These are phyloP conservation scores for Agastache rugosa DNA, from an alignment of 257 asterid genomes.

Conservation along the genomic window DNA sequence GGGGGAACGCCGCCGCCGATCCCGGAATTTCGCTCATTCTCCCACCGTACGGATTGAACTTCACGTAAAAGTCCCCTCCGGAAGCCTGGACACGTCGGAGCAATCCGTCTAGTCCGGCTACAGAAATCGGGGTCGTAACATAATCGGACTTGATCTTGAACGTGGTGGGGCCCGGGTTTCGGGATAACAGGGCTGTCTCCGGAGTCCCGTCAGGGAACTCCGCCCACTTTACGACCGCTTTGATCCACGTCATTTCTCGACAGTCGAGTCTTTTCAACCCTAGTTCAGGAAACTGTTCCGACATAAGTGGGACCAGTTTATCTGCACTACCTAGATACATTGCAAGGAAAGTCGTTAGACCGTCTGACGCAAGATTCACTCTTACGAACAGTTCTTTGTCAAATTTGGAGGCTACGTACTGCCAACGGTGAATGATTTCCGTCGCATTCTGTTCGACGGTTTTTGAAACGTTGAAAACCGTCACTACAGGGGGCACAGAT, in stretches of 20 bases:
- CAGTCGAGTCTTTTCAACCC: constrained; percentile 42
- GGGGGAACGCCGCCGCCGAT: constrained; percentile 40
- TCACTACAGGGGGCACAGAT: constrained; percentile 33
- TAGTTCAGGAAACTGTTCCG: constrained; percentile 37
- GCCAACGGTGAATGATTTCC: constrained; percentile 39
- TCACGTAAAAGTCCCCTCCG: neutral
- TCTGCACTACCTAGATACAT: constrained; percentile 34
- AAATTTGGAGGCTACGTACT: constrained; percentile 14
- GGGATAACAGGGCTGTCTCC: constrained; percentile 12
- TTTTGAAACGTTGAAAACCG: constrained; percentile 26
- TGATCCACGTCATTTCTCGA: constrained; percentile 43
- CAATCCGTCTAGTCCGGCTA: neutral
- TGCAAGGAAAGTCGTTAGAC: constrained; percentile 28
- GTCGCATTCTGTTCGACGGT: constrained; percentile 37
- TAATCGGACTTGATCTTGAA: constrained; percentile 48
- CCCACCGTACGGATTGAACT: constrained; percentile 50
- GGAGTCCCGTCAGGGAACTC: neutral
- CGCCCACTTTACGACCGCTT: constrained; percentile 31
- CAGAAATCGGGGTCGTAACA: constrained; percentile 39
- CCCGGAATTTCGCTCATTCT: constrained; percentile 42
- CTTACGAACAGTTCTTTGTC: constrained; percentile 31
- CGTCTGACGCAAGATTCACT: neutral
- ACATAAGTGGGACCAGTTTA: constrained; percentile 10
- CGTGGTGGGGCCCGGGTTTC: neutral
- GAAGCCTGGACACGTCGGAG: neutral